A percentile compares a stretch with the other conserved stretches of the same genome.
phyloP scores from a whole-genome alignment of 306 rosid genomes.

The Pueraria montana region DNA sequence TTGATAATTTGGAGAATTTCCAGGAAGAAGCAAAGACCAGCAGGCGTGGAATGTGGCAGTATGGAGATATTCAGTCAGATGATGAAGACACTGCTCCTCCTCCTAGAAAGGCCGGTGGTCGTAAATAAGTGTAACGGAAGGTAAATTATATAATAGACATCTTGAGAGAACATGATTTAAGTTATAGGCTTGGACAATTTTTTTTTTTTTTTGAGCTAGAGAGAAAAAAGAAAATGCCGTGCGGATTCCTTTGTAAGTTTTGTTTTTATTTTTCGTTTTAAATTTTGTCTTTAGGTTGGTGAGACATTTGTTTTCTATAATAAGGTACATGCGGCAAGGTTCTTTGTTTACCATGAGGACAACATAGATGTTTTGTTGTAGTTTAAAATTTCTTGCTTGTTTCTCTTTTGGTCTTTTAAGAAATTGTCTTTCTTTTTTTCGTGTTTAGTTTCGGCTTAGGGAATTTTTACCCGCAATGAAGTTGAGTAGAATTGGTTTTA shows the following conservation, averaged over 20 bases:
- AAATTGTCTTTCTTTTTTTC: not conserved
- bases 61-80: slow-evolving; percentile 90
- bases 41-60: slow-evolving; percentile 91
- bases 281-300: slow-evolving; percentile 57
- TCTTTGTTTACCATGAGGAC: slow-evolving; percentile 47
- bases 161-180: slow-evolving; percentile 49
- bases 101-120: slow-evolving; percentile 70
- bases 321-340: slow-evolving; percentile 62
- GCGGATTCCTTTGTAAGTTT: slow-evolving; percentile 62
- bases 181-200: slow-evolving; percentile 58
- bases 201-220: slow-evolving; percentile 45
- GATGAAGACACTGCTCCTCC: slow-evolving; percentile 84
- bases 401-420: slow-evolving; percentile 16
- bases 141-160: slow-evolving; percentile 52
- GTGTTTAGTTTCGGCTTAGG: slow-evolving; percentile 3
- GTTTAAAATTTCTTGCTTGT: slow-evolving; percentile 7
- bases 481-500: too few relatives aligned
- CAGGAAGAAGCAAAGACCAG: slow-evolving; percentile 80
- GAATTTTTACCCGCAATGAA: not conserved
- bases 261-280: slow-evolving; percentile 19
- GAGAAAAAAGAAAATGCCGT: slow-evolving; percentile 57
- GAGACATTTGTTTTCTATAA: slow-evolving; percentile 61
- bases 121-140: slow-evolving; percentile 59
- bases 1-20: slow-evolving; percentile 79
- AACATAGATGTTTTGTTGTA: slow-evolving; percentile 50